Percentiles rank a stretch among this genome's conserved stretches.
These are phyloP conservation scores for Coniochaeta ligniaria DNA, from an alignment of 2,329 filamentous ascomycete species.

Conservation along the genomic window DNA sequence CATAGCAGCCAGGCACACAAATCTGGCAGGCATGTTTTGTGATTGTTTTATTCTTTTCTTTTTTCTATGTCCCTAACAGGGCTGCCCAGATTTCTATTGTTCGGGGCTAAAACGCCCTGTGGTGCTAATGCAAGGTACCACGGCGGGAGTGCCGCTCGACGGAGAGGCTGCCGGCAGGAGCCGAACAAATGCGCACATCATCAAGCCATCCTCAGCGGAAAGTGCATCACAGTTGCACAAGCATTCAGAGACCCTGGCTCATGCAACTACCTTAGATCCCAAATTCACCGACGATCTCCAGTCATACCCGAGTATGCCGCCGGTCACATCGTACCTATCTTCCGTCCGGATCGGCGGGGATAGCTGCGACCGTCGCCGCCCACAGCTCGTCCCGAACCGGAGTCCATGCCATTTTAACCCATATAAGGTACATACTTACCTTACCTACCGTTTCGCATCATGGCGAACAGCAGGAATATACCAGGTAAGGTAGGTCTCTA, in stretches of 20 bases:
- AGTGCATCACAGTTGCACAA: not conserved
- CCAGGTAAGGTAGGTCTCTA: too few relatives aligned
- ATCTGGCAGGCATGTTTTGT: not conserved
- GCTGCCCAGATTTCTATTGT: not conserved
- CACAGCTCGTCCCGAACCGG: not conserved
- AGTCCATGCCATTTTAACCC: not conserved
- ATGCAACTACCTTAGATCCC: too few relatives aligned
- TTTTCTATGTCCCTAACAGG: not conserved
- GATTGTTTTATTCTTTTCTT: not conserved
- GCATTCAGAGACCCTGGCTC: not conserved
- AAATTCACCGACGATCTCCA: not conserved
- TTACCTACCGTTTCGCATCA: too few relatives aligned
- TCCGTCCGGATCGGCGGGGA: not conserved
- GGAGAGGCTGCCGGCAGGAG: not conserved
- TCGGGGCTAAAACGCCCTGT: not conserved
- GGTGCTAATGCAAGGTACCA: slow-evolving; percentile 15
- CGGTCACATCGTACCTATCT: not conserved
- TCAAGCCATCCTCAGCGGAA: not conserved
- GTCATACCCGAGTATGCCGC: not conserved
- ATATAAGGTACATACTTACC: too few relatives aligned
- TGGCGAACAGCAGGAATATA: too few relatives aligned
- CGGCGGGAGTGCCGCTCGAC: not conserved
- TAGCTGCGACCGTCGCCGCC: not conserved
- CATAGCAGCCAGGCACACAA: not conserved
- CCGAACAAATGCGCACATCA: not conserved